Conservation (phyloP, 2,329 filamentous ascomycete species). For the Fonsecaea pugnacius region DNA sequence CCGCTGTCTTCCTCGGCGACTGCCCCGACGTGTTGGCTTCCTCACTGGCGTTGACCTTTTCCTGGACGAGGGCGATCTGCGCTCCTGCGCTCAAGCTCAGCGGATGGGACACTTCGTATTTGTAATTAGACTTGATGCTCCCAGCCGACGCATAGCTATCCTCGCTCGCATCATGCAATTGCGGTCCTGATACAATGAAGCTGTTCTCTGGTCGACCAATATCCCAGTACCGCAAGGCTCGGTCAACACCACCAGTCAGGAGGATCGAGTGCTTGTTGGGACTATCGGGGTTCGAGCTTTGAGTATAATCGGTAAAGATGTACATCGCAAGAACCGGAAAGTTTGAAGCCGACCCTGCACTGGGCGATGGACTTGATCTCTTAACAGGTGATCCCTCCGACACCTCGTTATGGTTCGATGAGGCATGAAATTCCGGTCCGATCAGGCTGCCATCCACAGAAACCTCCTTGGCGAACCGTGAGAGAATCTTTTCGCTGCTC, state of each 20-base stretch:
- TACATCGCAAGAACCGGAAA: constrained; percentile 44
- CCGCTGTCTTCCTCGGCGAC: neutral
- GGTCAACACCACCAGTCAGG: constrained; percentile 84
- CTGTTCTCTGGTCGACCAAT: constrained; percentile 77
- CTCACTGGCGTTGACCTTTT: constrained; percentile 58
- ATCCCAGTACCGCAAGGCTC: constrained; percentile 94
- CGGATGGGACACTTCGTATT: constrained; percentile 69
- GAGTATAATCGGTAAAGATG: constrained; percentile 64
- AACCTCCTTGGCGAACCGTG: constrained; percentile 70
- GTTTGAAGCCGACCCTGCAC: constrained; percentile 3
- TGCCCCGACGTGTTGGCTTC: constrained; percentile 33
- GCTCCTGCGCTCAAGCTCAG: constrained; percentile 48
- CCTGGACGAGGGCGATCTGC: constrained; percentile 68
- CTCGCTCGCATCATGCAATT: constrained; percentile 65
- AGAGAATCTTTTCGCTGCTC: constrained; percentile 81
- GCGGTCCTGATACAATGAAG: constrained; percentile 72
- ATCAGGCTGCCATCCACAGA: constrained; percentile 23
- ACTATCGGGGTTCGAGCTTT: constrained; percentile 32
- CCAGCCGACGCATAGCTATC: constrained; percentile 40
- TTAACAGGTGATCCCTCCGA: constrained; percentile 23
- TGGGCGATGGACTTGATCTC: neutral
- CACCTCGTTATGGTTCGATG: neutral
- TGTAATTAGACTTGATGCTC: constrained; percentile 58
- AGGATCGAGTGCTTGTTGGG: constrained; percentile 76
- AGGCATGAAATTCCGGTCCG: constrained; percentile 4